phyloP scores from a whole-genome alignment of 2,329 filamentous ascomycete species.

The Diaporthe nobilis region DNA sequence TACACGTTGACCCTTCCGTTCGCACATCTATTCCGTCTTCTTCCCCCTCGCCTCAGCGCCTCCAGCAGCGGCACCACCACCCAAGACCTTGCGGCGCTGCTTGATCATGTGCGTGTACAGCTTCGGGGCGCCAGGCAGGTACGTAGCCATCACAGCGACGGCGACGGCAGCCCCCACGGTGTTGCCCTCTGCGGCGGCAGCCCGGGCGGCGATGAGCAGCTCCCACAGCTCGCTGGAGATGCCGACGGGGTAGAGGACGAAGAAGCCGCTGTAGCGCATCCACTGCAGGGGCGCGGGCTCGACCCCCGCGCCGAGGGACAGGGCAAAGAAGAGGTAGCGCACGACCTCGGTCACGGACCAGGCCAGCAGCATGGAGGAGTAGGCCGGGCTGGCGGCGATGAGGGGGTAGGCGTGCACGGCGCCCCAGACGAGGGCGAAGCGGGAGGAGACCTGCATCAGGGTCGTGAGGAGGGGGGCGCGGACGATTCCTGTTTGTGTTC shows the following conservation, averaged over 20 bases:
- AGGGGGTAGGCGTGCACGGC: constrained; percentile 82
- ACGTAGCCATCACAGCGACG: constrained; percentile 41
- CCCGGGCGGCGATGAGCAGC: constrained; percentile 76
- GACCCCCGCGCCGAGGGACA: constrained; percentile 70
- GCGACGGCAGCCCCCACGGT: constrained; percentile 41
- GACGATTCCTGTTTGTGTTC: constrained; percentile 75
- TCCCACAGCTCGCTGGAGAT: constrained; percentile 90
- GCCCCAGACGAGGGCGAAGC: constrained; percentile 90
- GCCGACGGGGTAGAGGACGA: constrained; percentile 91
- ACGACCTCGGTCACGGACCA: constrained; percentile 95
- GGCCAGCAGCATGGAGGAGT: constrained; percentile 84
- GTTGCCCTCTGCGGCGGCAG: constrained; percentile 62
- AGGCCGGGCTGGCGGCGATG: constrained; percentile 73
- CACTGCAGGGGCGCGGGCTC: constrained; percentile 80
- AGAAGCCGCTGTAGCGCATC: constrained; percentile 94
- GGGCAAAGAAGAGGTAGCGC: constrained; percentile 91
- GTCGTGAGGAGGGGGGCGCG: constrained; percentile 89
- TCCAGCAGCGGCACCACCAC: constrained; percentile 54
- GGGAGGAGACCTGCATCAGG: constrained; percentile 88
- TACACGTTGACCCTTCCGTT: not conserved
- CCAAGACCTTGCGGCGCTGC: constrained; percentile 86
- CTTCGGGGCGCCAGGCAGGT: constrained; percentile 75
- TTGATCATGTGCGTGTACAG: constrained; percentile 96
- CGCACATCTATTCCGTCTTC: constrained; percentile 56
- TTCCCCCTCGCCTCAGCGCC: constrained; percentile 46